Evolutionary conservation across 2,329 filamentous ascomycete genomes (phyloP).

Genomic region (Pseudogymnoascus sp.): DNA sequence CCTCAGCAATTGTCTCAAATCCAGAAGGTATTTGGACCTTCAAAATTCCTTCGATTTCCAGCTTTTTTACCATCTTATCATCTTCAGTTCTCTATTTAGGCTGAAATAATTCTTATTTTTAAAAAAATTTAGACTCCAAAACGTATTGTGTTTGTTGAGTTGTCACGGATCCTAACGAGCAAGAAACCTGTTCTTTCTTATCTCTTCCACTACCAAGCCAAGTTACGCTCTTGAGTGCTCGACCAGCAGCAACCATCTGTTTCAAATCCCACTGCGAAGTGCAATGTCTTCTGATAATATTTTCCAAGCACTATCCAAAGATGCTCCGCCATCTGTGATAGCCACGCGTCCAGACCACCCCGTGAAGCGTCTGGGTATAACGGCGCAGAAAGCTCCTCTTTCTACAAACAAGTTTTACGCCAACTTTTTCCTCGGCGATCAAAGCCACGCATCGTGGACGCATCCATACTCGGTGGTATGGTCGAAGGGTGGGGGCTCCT

Average conservation of each 20-base stretch:
- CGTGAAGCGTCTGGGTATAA: conserved; percentile 43
- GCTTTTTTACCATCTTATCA: not conserved
- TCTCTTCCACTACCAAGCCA: conserved; percentile 5
- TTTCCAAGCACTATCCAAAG: conserved; percentile 48
- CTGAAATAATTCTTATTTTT: conserved; percentile 1
- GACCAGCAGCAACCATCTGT: not conserved
- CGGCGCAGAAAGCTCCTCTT: conserved; percentile 36
- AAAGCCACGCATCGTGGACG: conserved; percentile 61
- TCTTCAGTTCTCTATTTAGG: not conserved
- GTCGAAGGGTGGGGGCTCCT: conserved; percentile 52
- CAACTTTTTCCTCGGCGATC: conserved; percentile 69
- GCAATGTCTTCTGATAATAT: conserved; percentile 34
- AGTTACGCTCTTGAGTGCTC: conserved; percentile 10
- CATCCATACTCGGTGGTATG: conserved; percentile 67
- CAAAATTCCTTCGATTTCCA: conserved; percentile 7
- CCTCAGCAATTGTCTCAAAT: not conserved
- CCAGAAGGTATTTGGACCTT: not conserved
- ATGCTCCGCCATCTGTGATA: conserved; percentile 42
- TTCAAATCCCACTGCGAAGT: not conserved
- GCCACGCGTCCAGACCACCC: conserved; percentile 46
- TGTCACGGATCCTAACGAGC: not conserved
- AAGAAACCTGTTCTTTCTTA: conserved; percentile 3
- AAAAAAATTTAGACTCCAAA: not conserved
- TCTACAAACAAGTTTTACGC: conserved; percentile 75
- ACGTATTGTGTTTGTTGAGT: not conserved